Percentiles rank a stretch among this genome's conserved stretches.
phyloP scores from a whole-genome alignment of 2,329 filamentous ascomycete genomes.

The Aspergillaceae sp. region DNA sequence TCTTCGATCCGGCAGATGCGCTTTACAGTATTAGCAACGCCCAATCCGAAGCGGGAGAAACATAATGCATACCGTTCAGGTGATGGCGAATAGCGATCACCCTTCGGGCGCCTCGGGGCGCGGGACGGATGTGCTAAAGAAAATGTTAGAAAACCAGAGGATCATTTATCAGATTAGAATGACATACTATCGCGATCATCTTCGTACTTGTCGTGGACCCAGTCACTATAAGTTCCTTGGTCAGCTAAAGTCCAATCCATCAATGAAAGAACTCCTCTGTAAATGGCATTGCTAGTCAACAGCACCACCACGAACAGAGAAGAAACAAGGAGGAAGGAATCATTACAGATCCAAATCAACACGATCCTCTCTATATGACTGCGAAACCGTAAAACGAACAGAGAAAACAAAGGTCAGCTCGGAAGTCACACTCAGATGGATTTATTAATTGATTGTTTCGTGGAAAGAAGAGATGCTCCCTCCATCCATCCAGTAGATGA shows the following conservation, averaged over 20 bases:
- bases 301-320: not conserved
- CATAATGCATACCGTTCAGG: conserved; percentile 26
- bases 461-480: conserved; percentile 18
- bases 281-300: not conserved
- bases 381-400: conserved; percentile 27
- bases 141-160: conserved; percentile 11
- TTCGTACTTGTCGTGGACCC: conserved; percentile 88
- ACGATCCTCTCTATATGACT: conserved; percentile 39
- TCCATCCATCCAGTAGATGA: conserved; percentile 2
- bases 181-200: conserved; percentile 52
- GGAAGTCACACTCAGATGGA: conserved; percentile 28
- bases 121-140: conserved; percentile 34
- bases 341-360: conserved; percentile 40
- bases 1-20: conserved; percentile 54
- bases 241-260: not conserved
- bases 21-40: conserved; percentile 28
- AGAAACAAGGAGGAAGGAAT: not conserved
- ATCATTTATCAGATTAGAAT: conserved; percentile 2
- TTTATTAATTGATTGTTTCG: not conserved
- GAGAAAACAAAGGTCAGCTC: conserved; percentile 36
- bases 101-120: conserved; percentile 32
- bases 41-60: not conserved
- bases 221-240: conserved; percentile 54
- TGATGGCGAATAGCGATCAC: conserved; percentile 28
- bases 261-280: too few species aligned